phyloP scores from a whole-genome alignment of 169 alveolate species.

The Cryptosporidium bovis region DNA sequence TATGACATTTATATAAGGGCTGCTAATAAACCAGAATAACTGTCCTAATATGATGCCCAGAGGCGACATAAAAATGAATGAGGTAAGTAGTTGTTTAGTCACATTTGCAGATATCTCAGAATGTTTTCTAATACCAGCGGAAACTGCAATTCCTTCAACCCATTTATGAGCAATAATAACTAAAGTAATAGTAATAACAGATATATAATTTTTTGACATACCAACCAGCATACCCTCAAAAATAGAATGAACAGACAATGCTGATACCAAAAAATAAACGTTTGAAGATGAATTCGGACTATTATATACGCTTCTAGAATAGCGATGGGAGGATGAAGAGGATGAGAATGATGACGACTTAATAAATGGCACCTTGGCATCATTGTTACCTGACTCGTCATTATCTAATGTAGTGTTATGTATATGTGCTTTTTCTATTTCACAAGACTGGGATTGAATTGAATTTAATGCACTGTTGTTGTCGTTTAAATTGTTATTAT shows the following conservation, averaged over 20 bases:
- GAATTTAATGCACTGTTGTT: background rate
- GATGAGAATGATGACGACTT: background rate
- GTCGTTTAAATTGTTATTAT: background rate
- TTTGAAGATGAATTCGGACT: slow-evolving; percentile 19
- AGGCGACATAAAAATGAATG: slow-evolving; percentile 68
- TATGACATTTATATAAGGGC: slow-evolving; percentile 37
- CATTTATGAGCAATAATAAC: slow-evolving; percentile 67
- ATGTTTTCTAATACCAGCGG: slow-evolving; percentile 70
- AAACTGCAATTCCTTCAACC: slow-evolving; percentile 73
- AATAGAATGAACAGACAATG: slow-evolving; percentile 58
- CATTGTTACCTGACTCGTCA: background rate
- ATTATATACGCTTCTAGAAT: background rate
- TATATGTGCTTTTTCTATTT: background rate
- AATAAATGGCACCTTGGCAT: slow-evolving; percentile 4
- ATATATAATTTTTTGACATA: slow-evolving; percentile 25
- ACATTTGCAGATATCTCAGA: slow-evolving; percentile 37
- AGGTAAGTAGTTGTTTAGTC: slow-evolving; percentile 22
- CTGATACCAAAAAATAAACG: slow-evolving; percentile 63
- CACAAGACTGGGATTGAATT: slow-evolving; percentile 18
- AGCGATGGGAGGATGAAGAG: background rate
- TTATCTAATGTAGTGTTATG: slow-evolving; percentile 1
- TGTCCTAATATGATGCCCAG: slow-evolving; percentile 63
- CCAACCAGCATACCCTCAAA: slow-evolving; percentile 73
- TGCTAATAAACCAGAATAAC: slow-evolving; percentile 37
- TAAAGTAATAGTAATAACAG: slow-evolving; percentile 42